Evolutionary conservation across 495 filamentous ascomycete species (phyloP).

Genomic region (Oidiodendron maius): DNA sequence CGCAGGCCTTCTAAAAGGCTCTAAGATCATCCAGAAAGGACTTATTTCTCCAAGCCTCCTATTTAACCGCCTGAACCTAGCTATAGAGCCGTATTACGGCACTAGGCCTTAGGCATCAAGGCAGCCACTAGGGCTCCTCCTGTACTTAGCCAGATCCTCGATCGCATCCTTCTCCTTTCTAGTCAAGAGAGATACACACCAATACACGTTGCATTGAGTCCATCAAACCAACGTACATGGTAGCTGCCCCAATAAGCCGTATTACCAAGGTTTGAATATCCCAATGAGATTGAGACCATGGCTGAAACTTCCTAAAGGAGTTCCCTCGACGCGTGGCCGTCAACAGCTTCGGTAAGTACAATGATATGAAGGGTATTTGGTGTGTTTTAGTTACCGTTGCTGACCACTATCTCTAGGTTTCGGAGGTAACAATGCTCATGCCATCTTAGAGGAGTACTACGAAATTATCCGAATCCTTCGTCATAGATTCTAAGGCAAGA

Average conservation of each 20-base stretch:
- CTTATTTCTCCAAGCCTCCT: constrained; percentile 52
- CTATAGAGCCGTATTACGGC: constrained; percentile 33
- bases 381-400: too few relatives aligned
- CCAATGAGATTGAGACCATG: constrained; percentile 35
- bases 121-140: too few relatives aligned
- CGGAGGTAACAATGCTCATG: constrained; percentile 56
- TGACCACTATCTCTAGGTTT: too few relatives aligned
- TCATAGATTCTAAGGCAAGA: constrained; percentile 82
- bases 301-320: constrained; percentile 32
- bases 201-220: too few relatives aligned
- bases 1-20: constrained; percentile 53
- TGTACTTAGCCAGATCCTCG: too few relatives aligned
- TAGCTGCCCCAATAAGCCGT: too few relatives aligned
- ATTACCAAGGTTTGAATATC: constrained; percentile 37
- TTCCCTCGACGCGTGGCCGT: constrained; percentile 50
- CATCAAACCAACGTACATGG: too few relatives aligned
- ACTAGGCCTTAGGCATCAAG: too few relatives aligned
- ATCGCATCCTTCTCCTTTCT: too few relatives aligned
- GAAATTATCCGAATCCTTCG: constrained; percentile 93
- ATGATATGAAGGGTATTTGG: too few relatives aligned
- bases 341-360: too few relatives aligned
- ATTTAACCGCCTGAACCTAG: constrained; percentile 44
- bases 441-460: constrained; percentile 43
- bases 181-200: too few relatives aligned
- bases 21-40: constrained; percentile 44